Evolutionary conservation across 2,329 filamentous ascomycete species (phyloP).

Genomic region (Neofusicoccum ribis): DNA sequence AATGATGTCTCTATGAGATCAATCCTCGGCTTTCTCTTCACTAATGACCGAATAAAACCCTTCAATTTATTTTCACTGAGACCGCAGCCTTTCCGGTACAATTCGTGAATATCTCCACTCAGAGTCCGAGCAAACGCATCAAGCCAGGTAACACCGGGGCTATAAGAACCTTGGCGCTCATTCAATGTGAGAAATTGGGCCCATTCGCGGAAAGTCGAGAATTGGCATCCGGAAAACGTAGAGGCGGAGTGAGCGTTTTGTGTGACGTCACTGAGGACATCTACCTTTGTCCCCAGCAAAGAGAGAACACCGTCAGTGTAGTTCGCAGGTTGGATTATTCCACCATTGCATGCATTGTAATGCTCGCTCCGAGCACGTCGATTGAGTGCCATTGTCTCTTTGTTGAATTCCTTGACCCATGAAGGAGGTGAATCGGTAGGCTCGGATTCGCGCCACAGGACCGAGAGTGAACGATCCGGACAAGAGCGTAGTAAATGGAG

Average conservation of each 20-base stretch:
- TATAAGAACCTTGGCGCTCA: too few species aligned
- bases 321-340: neutral
- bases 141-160: neutral
- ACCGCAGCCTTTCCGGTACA: neutral
- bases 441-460: neutral
- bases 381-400: neutral
- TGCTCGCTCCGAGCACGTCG: neutral
- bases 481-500: neutral
- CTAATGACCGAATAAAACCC: neutral
- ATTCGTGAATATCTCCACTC: neutral
- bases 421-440: neutral
- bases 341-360: neutral
- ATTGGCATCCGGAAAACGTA: neutral
- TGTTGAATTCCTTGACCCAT: neutral
- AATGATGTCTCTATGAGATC: neutral
- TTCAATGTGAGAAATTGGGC: neutral
- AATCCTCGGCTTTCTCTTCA: neutral
- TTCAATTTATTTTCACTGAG: neutral
- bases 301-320: neutral
- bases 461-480: neutral
- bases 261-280: too few species aligned
- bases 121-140: neutral
- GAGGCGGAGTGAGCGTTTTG: neutral
- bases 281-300: neutral
- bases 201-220: neutral